Evolutionary conservation across 73 alveolate species (phyloP), one percentile per base, ranked within the genome.

Genomic region (Paramecium sexaurelia): DNA sequence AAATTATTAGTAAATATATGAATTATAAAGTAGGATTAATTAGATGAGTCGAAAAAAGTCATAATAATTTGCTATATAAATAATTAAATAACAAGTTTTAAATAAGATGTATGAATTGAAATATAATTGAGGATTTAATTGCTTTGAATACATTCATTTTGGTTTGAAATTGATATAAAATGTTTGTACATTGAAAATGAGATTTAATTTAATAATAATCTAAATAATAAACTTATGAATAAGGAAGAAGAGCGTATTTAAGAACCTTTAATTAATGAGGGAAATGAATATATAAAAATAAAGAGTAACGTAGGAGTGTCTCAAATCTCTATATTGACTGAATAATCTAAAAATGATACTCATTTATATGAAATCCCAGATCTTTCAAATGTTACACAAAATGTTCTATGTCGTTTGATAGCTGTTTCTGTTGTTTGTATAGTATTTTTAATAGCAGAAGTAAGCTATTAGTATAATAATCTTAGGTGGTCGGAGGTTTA

Each of bases 401-500:
- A 26, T 29, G 90, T 78, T 17, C 29, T 78, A 20, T 78, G 90
- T 33, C 41, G 90, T 15, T 22, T 78, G 19, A 41, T 43, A 9
- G 45, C 90, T 1, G 90, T 78, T 78, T 78, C 90, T 40, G 71
- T 45, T 0, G 73, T 78, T 45, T 91, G 94, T 11, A 47, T 89
- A 7, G 69, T 92, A 24, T 92, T 92, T 69, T 88, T 92, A 89
- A 69, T 40, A 45, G 94, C 87, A 19, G 95, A 92, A 41, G 90
- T 78, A 41, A 51, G 11, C 85, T 41, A 7, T 91, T 55, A 91
- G 84, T 68, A 84, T 40, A 37, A 20, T 13, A 17, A 32, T 32
- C 85, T 55, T 96, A 97, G 93, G 92, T 96, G 24, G 90, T 94
- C 26, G 99, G 99, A 29, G 99, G 99, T 7, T 85, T 92, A 55